Evolutionary conservation across 768 basidiomycete species (phyloP).

Genomic region (Auricularia sp.): DNA sequence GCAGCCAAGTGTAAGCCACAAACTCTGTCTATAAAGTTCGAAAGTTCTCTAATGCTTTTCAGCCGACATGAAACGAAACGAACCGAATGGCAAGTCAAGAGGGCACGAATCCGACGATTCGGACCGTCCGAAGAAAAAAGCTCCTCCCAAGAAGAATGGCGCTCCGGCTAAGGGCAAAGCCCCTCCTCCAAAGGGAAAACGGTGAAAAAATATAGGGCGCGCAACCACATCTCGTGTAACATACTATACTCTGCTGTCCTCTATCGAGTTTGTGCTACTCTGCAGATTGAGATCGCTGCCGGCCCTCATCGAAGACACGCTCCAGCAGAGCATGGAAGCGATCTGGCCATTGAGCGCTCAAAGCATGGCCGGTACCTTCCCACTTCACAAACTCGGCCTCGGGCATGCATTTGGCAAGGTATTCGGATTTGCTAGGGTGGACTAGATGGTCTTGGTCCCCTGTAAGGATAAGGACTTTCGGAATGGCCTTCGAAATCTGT

Average conservation of each 20-base stretch:
- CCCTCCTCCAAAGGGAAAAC: not conserved
- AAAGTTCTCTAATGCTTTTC: conserved; percentile 5
- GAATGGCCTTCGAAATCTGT: conserved; percentile 41
- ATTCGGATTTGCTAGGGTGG: conserved; percentile 35
- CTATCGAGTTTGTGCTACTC: not conserved
- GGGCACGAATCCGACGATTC: conserved; percentile 30
- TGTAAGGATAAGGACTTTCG: conserved; percentile 58
- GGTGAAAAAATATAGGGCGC: not conserved
- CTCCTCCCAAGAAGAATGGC: conserved; percentile 18
- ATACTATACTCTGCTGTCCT: not conserved
- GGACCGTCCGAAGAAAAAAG: conserved; percentile 26
- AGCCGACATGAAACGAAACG: conserved; percentile 36
- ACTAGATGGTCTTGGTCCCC: conserved; percentile 60
- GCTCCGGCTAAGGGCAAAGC: conserved; percentile 6
- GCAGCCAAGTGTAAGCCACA: conserved; percentile 65
- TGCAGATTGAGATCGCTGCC: not conserved
- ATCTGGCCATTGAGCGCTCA: conserved; percentile 38
- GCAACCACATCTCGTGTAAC: not conserved
- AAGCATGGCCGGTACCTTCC: conserved; percentile 53
- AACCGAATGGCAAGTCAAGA: conserved; percentile 17
- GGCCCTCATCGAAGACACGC: conserved; percentile 44
- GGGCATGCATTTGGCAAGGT: conserved; percentile 47
- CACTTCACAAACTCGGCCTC: conserved; percentile 45
- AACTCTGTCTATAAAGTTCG: not conserved
- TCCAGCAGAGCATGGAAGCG: conserved; percentile 50